Conservation (phyloP, 148 eudicot genomes). For the Amaranthus cruentus region DNA sequence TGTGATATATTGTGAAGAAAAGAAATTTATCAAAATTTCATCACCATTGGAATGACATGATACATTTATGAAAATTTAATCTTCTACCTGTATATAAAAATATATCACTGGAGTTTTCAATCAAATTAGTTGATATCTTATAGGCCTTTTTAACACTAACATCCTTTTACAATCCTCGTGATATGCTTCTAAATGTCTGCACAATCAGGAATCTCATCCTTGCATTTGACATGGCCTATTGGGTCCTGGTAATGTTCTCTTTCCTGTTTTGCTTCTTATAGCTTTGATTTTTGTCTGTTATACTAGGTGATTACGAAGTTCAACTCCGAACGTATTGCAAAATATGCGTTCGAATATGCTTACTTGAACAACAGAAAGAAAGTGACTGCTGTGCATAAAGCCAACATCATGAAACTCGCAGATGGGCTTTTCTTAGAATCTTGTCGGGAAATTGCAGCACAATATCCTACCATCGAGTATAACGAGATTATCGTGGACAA, state of each 20-base stretch:
- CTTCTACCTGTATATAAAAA: neutral
- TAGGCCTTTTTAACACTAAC: neutral
- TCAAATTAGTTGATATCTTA: neutral
- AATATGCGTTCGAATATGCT: slow-evolving; percentile 86
- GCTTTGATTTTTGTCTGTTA: neutral
- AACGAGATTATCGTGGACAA: slow-evolving; percentile 85
- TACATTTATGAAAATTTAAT: no score
- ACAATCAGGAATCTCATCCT: neutral
- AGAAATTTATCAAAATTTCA: no score
- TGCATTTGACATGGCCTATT: neutral
- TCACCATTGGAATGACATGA: no score
- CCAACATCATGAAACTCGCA: slow-evolving; percentile 90
- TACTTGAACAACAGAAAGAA: slow-evolving; percentile 79
- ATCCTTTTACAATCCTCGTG: neutral
- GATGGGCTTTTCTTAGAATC: slow-evolving; percentile 90
- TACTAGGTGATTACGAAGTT: slow-evolving; percentile 82
- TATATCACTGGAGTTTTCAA: neutral
- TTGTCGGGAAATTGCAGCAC: slow-evolving; percentile 70
- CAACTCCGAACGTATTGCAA: slow-evolving; percentile 86
- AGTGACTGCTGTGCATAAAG: slow-evolving; percentile 92
- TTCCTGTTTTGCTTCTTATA: no score
- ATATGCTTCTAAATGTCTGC: neutral
- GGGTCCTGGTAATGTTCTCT: no score
- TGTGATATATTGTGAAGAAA: no score
- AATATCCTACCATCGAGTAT: slow-evolving; percentile 69